Conservation (phyloP, 768 basidiomycete species). For the Suillus discolor region DNA sequence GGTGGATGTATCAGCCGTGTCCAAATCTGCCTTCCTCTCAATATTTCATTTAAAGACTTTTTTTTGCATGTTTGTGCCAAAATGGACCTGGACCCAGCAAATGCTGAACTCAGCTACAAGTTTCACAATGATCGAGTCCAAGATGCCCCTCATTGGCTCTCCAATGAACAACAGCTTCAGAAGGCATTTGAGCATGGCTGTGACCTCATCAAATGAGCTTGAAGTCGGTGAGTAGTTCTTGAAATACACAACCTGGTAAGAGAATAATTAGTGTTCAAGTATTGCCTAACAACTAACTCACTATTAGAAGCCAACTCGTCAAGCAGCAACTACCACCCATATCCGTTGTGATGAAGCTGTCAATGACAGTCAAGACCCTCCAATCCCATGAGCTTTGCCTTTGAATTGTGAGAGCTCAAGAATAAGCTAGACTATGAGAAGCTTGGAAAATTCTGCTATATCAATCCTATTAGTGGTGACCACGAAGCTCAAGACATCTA, state of each 20-base stretch:
- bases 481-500: constrained; percentile 3
- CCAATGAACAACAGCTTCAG: not conserved
- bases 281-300: too few species aligned
- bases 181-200: not conserved
- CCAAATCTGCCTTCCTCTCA: not conserved
- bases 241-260: not conserved
- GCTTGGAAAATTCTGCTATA: constrained; percentile 1
- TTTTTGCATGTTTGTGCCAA: not conserved
- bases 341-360: not conserved
- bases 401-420: not conserved
- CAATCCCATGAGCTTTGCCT: not conserved
- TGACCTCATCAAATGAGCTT: not conserved
- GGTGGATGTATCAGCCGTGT: not conserved
- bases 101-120: not conserved
- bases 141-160: not conserved
- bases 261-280: too few species aligned
- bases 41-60: not conserved
- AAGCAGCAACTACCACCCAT: not conserved
- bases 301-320: too few species aligned
- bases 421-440: not conserved
- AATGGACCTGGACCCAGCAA: not conserved
- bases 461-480: constrained; percentile 1
- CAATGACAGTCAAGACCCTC: not conserved
- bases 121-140: not conserved
- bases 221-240: not conserved